phyloP scores from a whole-genome alignment of 2,329 filamentous ascomycete genomes.

The Fusarium sp. region DNA sequence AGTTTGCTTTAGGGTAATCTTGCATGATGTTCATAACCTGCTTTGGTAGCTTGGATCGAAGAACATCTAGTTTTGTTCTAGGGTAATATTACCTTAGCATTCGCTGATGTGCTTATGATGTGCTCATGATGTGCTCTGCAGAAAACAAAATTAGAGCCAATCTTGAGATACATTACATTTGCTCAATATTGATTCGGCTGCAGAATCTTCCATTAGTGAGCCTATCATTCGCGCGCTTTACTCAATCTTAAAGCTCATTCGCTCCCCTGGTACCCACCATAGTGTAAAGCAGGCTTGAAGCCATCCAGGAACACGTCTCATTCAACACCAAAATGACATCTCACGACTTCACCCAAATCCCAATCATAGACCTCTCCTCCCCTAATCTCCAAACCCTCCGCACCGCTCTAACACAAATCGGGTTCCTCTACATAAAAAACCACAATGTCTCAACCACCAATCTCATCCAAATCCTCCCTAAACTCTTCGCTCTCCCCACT shows the following conservation, averaged over 20 bases:
- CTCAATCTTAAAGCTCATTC: background rate
- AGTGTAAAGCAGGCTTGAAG: too few relatives aligned
- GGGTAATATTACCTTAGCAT: too few relatives aligned
- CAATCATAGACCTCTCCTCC: constrained; percentile 61
- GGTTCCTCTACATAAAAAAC: constrained; percentile 65
- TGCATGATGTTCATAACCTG: too few relatives aligned
- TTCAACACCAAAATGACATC: constrained; percentile 1
- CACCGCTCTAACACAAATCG: constrained; percentile 60
- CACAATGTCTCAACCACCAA: constrained; percentile 55
- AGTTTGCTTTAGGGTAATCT: too few relatives aligned
- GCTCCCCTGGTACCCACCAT: background rate
- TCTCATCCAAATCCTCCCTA: constrained; percentile 55
- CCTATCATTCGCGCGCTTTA: background rate
- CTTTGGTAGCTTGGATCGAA: too few relatives aligned
- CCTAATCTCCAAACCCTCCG: constrained; percentile 56
- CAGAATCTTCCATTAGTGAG: background rate
- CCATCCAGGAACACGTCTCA: too few relatives aligned
- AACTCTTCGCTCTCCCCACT: constrained; percentile 55
- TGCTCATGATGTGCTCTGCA: too few relatives aligned
- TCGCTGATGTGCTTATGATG: too few relatives aligned
- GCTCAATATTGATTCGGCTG: background rate
- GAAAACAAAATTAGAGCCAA: too few relatives aligned
- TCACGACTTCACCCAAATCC: constrained; percentile 54
- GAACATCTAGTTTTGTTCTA: too few relatives aligned
- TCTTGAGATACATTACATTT: too few relatives aligned